Percentiles rank a stretch among this genome's conserved stretches.
Evolutionary conservation across 2,329 filamentous ascomycete genomes (phyloP).

Genomic region (Alternaria solani): DNA sequence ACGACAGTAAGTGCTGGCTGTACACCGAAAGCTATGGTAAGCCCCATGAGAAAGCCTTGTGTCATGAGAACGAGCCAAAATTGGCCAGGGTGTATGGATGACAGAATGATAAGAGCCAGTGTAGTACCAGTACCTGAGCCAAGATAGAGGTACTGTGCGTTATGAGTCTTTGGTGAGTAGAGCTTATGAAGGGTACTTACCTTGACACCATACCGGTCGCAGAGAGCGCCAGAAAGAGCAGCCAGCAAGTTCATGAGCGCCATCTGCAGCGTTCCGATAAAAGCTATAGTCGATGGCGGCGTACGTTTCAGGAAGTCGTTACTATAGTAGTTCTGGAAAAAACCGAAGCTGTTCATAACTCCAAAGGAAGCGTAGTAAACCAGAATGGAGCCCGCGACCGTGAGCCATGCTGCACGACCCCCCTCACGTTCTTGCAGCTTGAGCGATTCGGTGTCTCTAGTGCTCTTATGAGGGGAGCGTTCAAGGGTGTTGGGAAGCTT

Average conservation of each 20-base stretch:
- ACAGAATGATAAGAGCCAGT: constrained; percentile 33
- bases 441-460: constrained; percentile 36
- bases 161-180: background rate
- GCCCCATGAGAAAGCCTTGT: constrained; percentile 56
- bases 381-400: constrained; percentile 48
- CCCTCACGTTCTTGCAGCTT: constrained; percentile 27
- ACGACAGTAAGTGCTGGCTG: constrained; percentile 53
- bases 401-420: constrained; percentile 40
- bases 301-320: constrained; percentile 43
- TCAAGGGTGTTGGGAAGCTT: constrained; percentile 19
- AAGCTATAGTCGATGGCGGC: constrained; percentile 50
- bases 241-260: constrained; percentile 62
- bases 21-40: constrained; percentile 53
- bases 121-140: constrained; percentile 35
- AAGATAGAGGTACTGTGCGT: constrained; percentile 39
- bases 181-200: constrained; percentile 39
- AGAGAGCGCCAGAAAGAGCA: constrained; percentile 68
- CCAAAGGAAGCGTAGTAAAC: constrained; percentile 52
- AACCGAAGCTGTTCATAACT: constrained; percentile 54
- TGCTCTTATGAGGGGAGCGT: constrained; percentile 20
- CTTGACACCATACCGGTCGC: constrained; percentile 68
- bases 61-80: constrained; percentile 56
- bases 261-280: constrained; percentile 55
- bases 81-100: constrained; percentile 29
- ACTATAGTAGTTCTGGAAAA: constrained; percentile 57